These are phyloP conservation scores for Metschnikowia picachoensis DNA, from an alignment of 805 yeast species.

Conservation along the genomic window DNA sequence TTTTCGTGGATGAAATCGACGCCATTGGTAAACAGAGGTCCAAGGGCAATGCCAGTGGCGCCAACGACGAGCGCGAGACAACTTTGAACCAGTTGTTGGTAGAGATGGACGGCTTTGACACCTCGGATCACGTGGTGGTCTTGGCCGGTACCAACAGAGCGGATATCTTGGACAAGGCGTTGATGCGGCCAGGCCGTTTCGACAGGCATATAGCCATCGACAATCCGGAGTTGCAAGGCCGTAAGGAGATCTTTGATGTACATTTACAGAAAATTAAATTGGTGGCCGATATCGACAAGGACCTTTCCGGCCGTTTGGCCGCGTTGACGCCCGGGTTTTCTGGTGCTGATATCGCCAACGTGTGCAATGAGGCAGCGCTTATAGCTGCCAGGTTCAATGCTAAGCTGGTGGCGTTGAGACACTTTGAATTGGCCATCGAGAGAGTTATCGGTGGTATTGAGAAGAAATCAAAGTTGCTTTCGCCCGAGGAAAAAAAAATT, in stretches of 20 bases:
- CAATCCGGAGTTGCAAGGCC: slow-evolving; percentile 90
- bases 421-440: slow-evolving; percentile 95
- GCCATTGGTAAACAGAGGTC: slow-evolving; percentile 88
- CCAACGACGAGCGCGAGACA: slow-evolving; percentile 95
- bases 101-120: slow-evolving; percentile 97
- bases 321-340: slow-evolving; percentile 97
- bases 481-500: slow-evolving; percentile 80
- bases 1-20: slow-evolving; percentile 96
- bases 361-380: slow-evolving; percentile 94
- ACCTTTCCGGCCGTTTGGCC: slow-evolving; percentile 80
- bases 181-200: slow-evolving; percentile 95
- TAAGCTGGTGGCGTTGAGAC: slow-evolving; percentile 59
- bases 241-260: slow-evolving; percentile 88
- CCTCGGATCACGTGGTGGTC: slow-evolving; percentile 90
- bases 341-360: slow-evolving; percentile 98
- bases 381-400: slow-evolving; percentile 88
- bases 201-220: slow-evolving; percentile 91
- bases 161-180: slow-evolving; percentile 88
- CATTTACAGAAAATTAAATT: slow-evolving; percentile 73
- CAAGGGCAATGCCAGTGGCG: slow-evolving; percentile 72
- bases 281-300: slow-evolving; percentile 36
- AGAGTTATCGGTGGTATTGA: slow-evolving; percentile 96
- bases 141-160: slow-evolving; percentile 97
- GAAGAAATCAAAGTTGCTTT: slow-evolving; percentile 83
- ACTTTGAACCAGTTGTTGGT: slow-evolving; percentile 93